Evolutionary conservation across 306 rosid genomes (phyloP), one percentile per base, ranked within the genome.

Genomic region (Hippophae tibetana): DNA sequence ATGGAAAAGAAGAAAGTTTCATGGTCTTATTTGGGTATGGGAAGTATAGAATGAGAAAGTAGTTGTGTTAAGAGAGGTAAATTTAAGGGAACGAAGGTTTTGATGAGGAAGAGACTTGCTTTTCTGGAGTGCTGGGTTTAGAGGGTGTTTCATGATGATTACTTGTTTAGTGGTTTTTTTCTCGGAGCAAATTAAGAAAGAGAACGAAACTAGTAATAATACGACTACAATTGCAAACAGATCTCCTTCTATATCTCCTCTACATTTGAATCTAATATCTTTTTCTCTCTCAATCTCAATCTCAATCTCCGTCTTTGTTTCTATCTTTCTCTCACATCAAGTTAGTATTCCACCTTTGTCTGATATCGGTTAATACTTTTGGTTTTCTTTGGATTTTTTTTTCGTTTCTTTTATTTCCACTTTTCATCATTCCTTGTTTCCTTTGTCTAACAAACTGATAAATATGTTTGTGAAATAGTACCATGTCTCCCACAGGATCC

Each of bases 351-450:
- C 74, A 76, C 79, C 81, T 87, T 92, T 90, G 95, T 82, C 89
- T 81, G 83, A 86, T 80, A 59, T 64, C 78, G 60, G 4, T 31
- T 31, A 31, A 74, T 83, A 76, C 96, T 87, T 88, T 81, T 76
- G 69, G 70, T 64, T 84, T 90, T 49, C 38, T 31, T 64, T 76
- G 67, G 72, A 79, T 75, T 76, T 76, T 74, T 82, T 74, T 51
- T 62, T 63, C 69, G 79, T 81, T 87, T 71, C 73, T 83, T 85
- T 84, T 68, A 52, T 74, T 67, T 64, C 82, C 68, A 79, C 98
- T 87, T 92, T 92, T 83, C 98, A 92, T 92, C 98, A 92, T 92
- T 87, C 98, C 53, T 82, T 83, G 82, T 79, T 64, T 76, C 67
- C 87, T 92, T 77, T 74, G 77, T 62, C 81, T 68, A 77, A 63